A percentile compares a stretch with the other conserved stretches of the same genome.
Evolutionary conservation across 495 filamentous ascomycete genomes (phyloP).

Genomic region (Penicillium manginii): DNA sequence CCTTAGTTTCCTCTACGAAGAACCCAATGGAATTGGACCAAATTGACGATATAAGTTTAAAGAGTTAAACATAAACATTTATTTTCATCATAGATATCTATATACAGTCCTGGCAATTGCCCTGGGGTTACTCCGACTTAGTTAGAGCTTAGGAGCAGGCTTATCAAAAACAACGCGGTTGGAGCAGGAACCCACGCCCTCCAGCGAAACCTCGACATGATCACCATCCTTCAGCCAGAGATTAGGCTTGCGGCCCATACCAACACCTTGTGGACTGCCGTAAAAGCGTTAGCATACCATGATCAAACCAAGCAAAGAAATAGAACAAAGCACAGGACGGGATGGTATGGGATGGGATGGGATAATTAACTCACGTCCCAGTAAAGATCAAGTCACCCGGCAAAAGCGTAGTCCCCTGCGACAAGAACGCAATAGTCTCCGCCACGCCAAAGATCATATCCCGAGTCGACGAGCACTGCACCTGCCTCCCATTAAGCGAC

Average conservation of each 20-base stretch:
- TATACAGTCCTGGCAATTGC: no score
- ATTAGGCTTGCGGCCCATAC: conserved; percentile 72
- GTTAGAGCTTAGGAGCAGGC: conserved; percentile 56
- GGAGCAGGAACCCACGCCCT: conserved; percentile 68
- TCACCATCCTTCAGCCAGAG: conserved; percentile 83
- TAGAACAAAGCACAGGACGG: not conserved
- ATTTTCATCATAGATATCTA: conserved; percentile 7
- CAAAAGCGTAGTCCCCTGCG: conserved; percentile 74
- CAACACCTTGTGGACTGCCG: conserved; percentile 77
- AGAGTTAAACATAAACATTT: not conserved
- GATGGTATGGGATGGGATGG: not conserved
- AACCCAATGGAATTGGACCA: conserved; percentile 10
- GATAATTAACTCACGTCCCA: conserved; percentile 68
- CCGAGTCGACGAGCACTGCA: conserved; percentile 74
- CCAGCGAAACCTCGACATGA: conserved; percentile 73
- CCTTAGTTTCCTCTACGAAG: conserved; percentile 13
- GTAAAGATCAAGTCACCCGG: conserved; percentile 86
- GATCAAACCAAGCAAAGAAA: no score
- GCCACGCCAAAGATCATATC: conserved; percentile 85
- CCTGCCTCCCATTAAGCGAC: conserved; percentile 69
- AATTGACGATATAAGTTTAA: conserved; percentile 1
- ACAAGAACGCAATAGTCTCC: conserved; percentile 74
- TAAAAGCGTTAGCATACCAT: no score
- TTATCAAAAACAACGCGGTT: conserved; percentile 74
- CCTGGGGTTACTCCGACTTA: no score